phyloP scores from a whole-genome alignment of 2,329 filamentous ascomycete genomes.

The Cercospora berteroae region DNA sequence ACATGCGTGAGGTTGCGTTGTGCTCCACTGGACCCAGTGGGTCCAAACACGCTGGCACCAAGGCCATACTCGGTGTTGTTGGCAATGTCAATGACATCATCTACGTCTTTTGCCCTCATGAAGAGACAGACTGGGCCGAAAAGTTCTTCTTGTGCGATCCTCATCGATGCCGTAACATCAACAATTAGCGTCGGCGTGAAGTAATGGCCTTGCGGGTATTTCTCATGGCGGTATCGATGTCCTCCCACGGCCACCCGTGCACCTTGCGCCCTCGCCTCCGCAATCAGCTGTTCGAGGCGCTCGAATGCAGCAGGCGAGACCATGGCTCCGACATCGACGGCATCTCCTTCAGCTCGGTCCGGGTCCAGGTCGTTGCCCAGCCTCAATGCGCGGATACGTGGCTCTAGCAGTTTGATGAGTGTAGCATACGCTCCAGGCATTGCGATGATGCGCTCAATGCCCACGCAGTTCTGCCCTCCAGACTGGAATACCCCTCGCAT shows the following conservation, averaged over 20 bases:
- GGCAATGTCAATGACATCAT: constrained; percentile 69
- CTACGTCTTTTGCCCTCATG: constrained; percentile 67
- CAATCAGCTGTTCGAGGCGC: constrained; percentile 72
- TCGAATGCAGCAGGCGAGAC: constrained; percentile 76
- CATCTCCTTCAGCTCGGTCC: constrained; percentile 37
- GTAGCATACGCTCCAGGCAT: constrained; percentile 71
- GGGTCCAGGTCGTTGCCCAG: constrained; percentile 68
- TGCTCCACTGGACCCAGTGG: constrained; percentile 43
- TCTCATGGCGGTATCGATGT: constrained; percentile 66
- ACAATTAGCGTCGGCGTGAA: constrained; percentile 86
- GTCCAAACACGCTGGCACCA: constrained; percentile 83
- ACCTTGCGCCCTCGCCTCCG: constrained; percentile 72
- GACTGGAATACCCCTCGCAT: constrained; percentile 94
- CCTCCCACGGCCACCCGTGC: constrained; percentile 82
- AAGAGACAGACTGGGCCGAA: constrained; percentile 89
- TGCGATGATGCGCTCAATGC: constrained; percentile 88
- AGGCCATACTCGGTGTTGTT: constrained; percentile 85
- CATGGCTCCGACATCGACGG: constrained; percentile 82
- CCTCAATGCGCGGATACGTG: constrained; percentile 70
- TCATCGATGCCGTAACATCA: constrained; percentile 84
- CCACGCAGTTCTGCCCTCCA: constrained; percentile 95
- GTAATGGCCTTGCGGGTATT: constrained; percentile 78
- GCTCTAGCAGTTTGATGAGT: constrained; percentile 68
- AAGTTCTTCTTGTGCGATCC: constrained; percentile 83
- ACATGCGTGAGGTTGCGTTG: constrained; percentile 62